Base-by-base conservation (phyloP, 371 early-diverging fungal species). In the Mucor saturninus region DNA sequence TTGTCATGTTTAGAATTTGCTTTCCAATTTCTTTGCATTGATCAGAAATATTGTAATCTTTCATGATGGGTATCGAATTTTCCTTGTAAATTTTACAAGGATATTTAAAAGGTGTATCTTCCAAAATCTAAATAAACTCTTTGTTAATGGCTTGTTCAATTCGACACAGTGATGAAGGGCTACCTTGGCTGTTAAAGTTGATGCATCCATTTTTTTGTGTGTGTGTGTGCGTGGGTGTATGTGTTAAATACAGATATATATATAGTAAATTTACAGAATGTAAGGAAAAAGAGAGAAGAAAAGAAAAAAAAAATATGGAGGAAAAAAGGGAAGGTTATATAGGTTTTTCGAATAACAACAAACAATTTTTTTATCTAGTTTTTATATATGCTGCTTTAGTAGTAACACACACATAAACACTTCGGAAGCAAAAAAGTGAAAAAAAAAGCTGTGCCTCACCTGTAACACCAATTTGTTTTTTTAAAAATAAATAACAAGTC, bases 1-100 rank as follows among this genome's bases (percentile, higher is more conserved):
- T 70, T 62, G 70, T 70, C 56, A 50, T 65, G 26, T 70, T 54
- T 28, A 70, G 31, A 5, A 70, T 32, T 6, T 62, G 65, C 39
- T 51, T 65, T 37, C 57, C 65, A 46, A 55, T 65, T 32, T 70
- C 70, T 65, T 62, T 70, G 42, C 70, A 70, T 30, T 70, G 52
- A 51, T 70, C 66, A 51, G 69, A 56, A 6, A 65, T 49, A 26
- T 62, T 62, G 21, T 61, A 32, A 32, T 70, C 70, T 65, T 58
- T 62, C 29, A 70, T 45, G 9, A 70, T 65, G 28, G 70, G 70
- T 62, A 70, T 70, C 14, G 14, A 28, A 37, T 46, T 59, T 32
- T 70, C 66, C 51, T 70, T 70, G 37, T 70, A 62, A 26, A 65
- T 58, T 28, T 65, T 62, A 43, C 66, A 70, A 5, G 59, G 58